phyloP scores from a whole-genome alignment of 108 stramenopile species.

The Cyclotella atomus region DNA sequence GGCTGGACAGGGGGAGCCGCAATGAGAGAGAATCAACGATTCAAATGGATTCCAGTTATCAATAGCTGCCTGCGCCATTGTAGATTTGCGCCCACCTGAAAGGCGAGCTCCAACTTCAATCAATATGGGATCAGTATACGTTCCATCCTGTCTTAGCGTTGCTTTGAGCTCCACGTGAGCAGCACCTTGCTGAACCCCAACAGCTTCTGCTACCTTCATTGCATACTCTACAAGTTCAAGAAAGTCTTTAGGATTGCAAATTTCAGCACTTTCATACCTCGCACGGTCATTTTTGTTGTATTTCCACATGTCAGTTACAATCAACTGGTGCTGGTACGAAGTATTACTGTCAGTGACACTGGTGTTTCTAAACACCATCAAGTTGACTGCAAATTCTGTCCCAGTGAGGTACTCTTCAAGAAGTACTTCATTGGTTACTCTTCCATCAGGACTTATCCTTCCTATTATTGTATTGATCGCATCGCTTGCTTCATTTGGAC shows the following conservation, averaged over 20 bases:
- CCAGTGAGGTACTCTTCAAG: constrained; percentile 50
- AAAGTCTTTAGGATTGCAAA: constrained; percentile 32
- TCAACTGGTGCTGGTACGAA: not conserved
- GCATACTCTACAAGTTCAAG: constrained; percentile 28
- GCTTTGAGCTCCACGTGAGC: constrained; percentile 49
- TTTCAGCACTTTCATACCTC: constrained; percentile 26
- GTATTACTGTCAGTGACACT: constrained; percentile 1
- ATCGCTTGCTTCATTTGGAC: constrained; percentile 17
- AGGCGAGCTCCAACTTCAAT: constrained; percentile 52
- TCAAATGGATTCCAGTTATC: constrained; percentile 31
- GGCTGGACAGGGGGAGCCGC: constrained; percentile 8
- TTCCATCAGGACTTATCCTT: constrained; percentile 40
- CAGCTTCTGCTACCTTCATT: constrained; percentile 28
- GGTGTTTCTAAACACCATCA: constrained; percentile 26
- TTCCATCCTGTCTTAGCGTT: not conserved
- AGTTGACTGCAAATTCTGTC: constrained; percentile 45
- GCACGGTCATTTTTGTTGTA: constrained; percentile 37
- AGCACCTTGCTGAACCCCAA: constrained; percentile 43
- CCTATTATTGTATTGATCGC: constrained; percentile 22
- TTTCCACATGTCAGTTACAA: constrained; percentile 50
- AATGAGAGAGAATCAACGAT: constrained; percentile 41
- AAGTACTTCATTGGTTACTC: constrained; percentile 20
- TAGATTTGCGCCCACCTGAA: constrained; percentile 49
- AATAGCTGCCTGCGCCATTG: constrained; percentile 32
- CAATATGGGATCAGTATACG: constrained; percentile 27